These are phyloP conservation scores for Gossypium arboreum DNA, from an alignment of 345 rosid genomes.

Conservation along the genomic window DNA sequence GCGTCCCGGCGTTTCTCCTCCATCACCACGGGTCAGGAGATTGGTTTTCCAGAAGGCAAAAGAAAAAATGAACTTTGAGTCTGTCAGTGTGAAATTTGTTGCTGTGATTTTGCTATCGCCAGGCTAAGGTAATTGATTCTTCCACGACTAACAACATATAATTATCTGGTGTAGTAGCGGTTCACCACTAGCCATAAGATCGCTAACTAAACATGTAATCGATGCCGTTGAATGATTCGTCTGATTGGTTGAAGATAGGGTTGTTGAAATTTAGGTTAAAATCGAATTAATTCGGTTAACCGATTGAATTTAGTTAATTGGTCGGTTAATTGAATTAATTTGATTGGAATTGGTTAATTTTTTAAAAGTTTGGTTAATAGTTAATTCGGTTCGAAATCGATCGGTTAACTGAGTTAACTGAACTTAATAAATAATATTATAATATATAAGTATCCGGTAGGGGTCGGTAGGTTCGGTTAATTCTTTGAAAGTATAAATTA, in stretches of 20 bases:
- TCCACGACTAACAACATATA: background rate
- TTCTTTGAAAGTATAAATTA: too few relatives aligned
- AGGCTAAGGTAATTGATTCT: background rate
- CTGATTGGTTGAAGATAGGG: background rate
- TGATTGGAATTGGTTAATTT: too few relatives aligned
- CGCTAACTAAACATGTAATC: background rate
- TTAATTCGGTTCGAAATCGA: fast-evolving
- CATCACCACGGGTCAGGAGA: conserved; percentile 26
- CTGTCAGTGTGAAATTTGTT: conserved; percentile 6
- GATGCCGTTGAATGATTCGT: background rate
- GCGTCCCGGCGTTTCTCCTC: conserved; percentile 63
- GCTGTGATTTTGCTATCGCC: conserved; percentile 1
- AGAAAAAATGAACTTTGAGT: background rate
- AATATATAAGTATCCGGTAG: too few relatives aligned
- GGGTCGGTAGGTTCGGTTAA: too few relatives aligned
- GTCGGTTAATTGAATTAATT: too few relatives aligned
- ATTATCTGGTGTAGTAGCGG: background rate
- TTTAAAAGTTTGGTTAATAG: fast-evolving
- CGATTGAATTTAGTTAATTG: too few relatives aligned
- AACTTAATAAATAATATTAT: too few relatives aligned
- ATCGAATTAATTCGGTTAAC: too few relatives aligned
- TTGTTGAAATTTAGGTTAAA: fast-evolving
- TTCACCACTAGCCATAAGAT: background rate
- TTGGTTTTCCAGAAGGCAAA: background rate
- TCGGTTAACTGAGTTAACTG: fast-evolving